Conservation (phyloP, 2,329 filamentous ascomycete genomes). For the Trichoderma sp. region DNA sequence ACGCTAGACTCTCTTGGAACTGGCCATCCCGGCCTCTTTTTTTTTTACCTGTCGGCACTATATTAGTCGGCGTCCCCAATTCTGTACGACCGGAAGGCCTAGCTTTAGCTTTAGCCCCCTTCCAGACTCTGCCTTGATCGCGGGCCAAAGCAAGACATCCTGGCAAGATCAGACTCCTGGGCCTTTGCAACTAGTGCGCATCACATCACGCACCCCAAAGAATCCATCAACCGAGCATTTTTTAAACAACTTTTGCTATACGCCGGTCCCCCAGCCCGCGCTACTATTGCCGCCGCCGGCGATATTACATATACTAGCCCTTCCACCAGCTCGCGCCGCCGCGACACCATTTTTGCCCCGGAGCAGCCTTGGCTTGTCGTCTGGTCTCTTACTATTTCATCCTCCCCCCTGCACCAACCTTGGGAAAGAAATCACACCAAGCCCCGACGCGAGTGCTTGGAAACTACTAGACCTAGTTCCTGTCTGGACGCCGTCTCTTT, state of each 20-base stretch:
- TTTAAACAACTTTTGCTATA: constrained; percentile 20
- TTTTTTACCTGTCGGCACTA: constrained; percentile 36
- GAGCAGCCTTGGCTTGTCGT: constrained; percentile 31
- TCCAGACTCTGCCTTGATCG: constrained; percentile 32
- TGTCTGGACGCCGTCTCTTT: constrained; percentile 35
- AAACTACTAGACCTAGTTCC: constrained; percentile 34
- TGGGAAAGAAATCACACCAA: constrained; percentile 34
- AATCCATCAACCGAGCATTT: constrained; percentile 16
- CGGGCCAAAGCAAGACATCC: constrained; percentile 31
- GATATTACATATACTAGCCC: constrained; percentile 38
- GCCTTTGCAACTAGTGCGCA: constrained; percentile 24
- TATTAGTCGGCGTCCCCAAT: constrained; percentile 45
- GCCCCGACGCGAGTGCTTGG: constrained; percentile 36
- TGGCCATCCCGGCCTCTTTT: constrained; percentile 37
- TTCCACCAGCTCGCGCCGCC: constrained; percentile 33
- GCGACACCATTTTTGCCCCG: constrained; percentile 32
- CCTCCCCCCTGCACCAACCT: constrained; percentile 31
- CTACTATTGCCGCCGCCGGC: constrained; percentile 39
- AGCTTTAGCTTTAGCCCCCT: constrained; percentile 30
- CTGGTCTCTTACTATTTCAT: constrained; percentile 21
- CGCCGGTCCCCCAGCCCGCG: constrained; percentile 30
- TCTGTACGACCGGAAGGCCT: constrained; percentile 24
- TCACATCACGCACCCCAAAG: constrained; percentile 23
- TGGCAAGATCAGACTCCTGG: constrained; percentile 30
- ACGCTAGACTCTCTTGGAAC: constrained; percentile 42